Evolutionary conservation across 257 asterid species (phyloP), one percentile per base, ranked within the genome.

Genomic region (Jacaranda copaia): DNA sequence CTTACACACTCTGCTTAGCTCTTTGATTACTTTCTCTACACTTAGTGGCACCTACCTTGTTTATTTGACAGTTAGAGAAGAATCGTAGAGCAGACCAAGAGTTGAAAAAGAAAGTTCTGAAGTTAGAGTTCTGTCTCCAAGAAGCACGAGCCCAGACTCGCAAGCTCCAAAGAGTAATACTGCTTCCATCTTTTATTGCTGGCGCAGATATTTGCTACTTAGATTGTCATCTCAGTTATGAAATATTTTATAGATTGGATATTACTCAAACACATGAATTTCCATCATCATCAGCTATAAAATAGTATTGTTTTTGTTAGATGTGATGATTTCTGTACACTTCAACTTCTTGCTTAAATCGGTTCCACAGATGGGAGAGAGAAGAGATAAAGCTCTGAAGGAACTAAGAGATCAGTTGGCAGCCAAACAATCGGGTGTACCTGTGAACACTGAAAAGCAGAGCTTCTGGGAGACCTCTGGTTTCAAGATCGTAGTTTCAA

Each of bases 101-200:
- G 75, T 86, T 93, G 88, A 92, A 88, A 82, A 93, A 89, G 83
- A 85, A 86, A 83, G 92, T 92, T 40, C 46, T 90, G 60, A 90
- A 89, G 80, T 78, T 92, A 75, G 97, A 93, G 79, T 92, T 92
- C 67, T 90, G 92, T 79, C 91, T 92, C 80, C 94, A 93, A 20
- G 97, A 92, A 69, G 90, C 96, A 72, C 88, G 96, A 58, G 75
- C 90, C 72, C 97, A 91, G 82, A 93, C 90, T 49, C 93, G 93
- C 79, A 91, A 93, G 81, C 95, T 93, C 72, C 98, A 91, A 79
- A 85, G 93, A 85, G 98, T 93, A 93, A 87, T 72, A 25, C 75
- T 73, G n/a, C 68, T 73, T 60, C 49, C 77, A 42, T 51, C 42
- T 46, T 36, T 73, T 36, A 35, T 52, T 43, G 45, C 25, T 48